Evolutionary conservation across 176 grass and related monocot genomes (phyloP), one percentile per base, ranked within the genome.

Genomic region (Carex myosuroides): DNA sequence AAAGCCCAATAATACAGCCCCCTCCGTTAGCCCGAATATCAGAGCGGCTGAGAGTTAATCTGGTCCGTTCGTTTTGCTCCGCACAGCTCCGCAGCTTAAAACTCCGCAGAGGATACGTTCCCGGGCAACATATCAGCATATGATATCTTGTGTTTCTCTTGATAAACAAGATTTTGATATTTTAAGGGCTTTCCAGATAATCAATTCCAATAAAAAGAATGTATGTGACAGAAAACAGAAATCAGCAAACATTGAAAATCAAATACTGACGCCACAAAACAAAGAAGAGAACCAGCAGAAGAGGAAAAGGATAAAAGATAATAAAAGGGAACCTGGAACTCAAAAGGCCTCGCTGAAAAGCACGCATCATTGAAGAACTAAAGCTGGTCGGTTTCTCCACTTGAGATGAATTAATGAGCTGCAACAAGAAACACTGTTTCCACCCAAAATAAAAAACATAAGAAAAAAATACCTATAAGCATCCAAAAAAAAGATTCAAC

Each of bases 351-450:
- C 88, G 86, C 83, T 98, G 95, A 82, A 94, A 98, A 59, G 89
- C 94, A 81, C 65, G 91, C 82, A 98, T 98, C 95, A 94, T 89
- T 62, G 92, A 90, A 52, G 90, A 90, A 85, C 91, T 94, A 88
- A 98, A 94, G 71, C 81, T 91, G 48, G 87, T 88, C 44, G 64
- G 81, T 74, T 83, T 93, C 77, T 93, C 92, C 8, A 90, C 91
- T 93, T 98, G 95, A 86, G 92, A 85, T 64, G 95, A 98, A 85
- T 94, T 98, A 84, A 98, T 98, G 67, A 98, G 86, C 90, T 98
- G 95, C 89, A 98, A 84, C 88, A 98, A 87, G 77, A 98, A 98
- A 70, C 87, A 61, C 95, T 98, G 62, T 50, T 89, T 82, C 85
- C 61, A 54, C 32, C 70, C 46, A 20, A 81, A 83, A 83, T 1